Evolutionary conservation across 768 basidiomycete species (phyloP), one percentile per base, ranked within the genome.

Genomic region (Mycena indigotica): DNA sequence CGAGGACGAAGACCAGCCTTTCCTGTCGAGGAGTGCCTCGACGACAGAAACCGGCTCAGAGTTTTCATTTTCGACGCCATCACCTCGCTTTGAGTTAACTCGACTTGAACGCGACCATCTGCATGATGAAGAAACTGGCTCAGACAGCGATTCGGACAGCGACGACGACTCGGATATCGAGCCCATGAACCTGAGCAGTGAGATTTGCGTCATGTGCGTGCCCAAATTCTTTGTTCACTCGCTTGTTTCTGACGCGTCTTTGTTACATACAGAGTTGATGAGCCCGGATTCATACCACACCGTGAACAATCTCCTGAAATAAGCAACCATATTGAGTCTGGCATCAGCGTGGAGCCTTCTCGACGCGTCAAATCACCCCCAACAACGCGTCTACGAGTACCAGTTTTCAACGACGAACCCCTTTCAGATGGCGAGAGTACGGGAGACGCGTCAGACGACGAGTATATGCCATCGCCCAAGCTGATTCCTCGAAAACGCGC

Each of bases 391-490:
- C n/a, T n/a, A n/a, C n/a, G n/a, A n/a, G n/a, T n/a, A n/a, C n/a
- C n/a, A n/a, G n/a, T n/a, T n/a, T n/a, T n/a, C n/a, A n/a, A n/a
- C n/a, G n/a, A n/a, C n/a, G n/a, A n/a, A n/a, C n/a, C n/a, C n/a
- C n/a, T n/a, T n/a, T n/a, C n/a, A n/a, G n/a, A n/a, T n/a, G n/a
- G n/a, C n/a, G n/a, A n/a, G n/a, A n/a, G n/a, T n/a, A n/a, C n/a
- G n/a, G n/a, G n/a, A n/a, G n/a, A n/a, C n/a, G n/a, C n/a, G n/a
- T n/a, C 75, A 55, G 67, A 67, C 26, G 62, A 62, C 52, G 60
- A 63, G 32, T 60, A 83, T 57, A 21, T 75, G 25, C 79, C 82
- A 3, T 74, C 77, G 2, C 70, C 75, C 32, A 53, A 56, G 30
- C 59, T 71, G 38, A 67, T 57, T 49, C 66, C 70, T n/a, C 65